Evolutionary conservation across 2,329 filamentous ascomycete genomes (phyloP), one percentile per base, ranked within the genome.

Genomic region (Alternaria alternata): DNA sequence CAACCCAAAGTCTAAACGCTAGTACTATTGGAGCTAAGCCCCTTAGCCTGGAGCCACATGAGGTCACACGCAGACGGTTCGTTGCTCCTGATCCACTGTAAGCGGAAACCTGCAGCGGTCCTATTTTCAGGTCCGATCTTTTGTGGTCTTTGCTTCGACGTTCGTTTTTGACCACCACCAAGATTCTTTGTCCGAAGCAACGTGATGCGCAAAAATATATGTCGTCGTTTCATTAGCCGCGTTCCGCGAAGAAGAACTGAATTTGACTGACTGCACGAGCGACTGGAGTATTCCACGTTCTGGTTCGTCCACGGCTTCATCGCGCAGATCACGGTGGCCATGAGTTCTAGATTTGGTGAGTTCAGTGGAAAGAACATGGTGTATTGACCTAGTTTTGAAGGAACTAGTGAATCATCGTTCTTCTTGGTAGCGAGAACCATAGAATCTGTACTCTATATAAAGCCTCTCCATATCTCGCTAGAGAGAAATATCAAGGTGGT

Each of bases 21-120:
- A 68, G 57, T 41, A 38, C 28, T 18, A 49, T 34, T 30, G 11
- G 32, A 28, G 57, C 54, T 58, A 62, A 62, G 57, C 57, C 63
- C 52, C 57, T 52, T 55, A 49, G 49, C 59, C 55, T 61, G 59
- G 46, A 55, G 49, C 59, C 49, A 48, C 30, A 32, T 60, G 57
- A 60, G 46, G 46, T 60, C 57, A 57, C 24, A 46, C 20, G 34
- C 53, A 18, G 7, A 20, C 46, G 53, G 41, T 60, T 59, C 36
- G 34, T 20, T 28, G 24, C 53, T 51, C 46, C 53, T 51, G 53
- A 48, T 28, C 57, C 53, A 42, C 34, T 38, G 30, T 32, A 14
- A 4, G 30, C 32, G 46, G 46, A 49, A 49, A 49, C 46, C 46
- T 49, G 46, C 46, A 49, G 39, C 34, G 20, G 36, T 36, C 30